Conservation (phyloP, 345 rosid genomes). For the Erucastrum elatum region DNA sequence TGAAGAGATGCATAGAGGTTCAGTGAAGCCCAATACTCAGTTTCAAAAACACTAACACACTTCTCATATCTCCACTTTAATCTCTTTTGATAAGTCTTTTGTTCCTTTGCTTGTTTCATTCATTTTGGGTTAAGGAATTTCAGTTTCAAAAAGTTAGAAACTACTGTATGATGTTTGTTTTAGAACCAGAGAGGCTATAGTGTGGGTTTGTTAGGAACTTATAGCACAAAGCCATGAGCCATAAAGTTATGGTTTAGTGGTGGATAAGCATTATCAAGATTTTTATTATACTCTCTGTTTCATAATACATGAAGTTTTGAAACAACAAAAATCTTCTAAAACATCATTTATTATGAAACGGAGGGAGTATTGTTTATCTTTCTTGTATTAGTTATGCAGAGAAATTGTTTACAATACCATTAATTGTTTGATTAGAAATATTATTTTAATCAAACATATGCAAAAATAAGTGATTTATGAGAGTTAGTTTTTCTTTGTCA, state of each 20-base stretch:
- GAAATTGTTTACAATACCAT: too few species aligned
- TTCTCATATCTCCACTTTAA: not conserved
- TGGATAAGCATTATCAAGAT: not conserved
- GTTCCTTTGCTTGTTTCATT: not conserved
- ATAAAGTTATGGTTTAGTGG: constrained; percentile 19
- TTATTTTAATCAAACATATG: too few species aligned
- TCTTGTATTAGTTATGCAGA: too few species aligned
- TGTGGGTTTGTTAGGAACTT: not conserved
- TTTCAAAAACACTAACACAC: not conserved
- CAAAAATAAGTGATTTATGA: too few species aligned
- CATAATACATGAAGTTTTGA: too few species aligned
- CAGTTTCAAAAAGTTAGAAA: constrained; percentile 1
- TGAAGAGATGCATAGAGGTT: constrained; percentile 40
- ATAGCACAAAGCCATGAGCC: constrained; percentile 7
- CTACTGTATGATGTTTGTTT: constrained; percentile 7
- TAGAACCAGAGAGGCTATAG: constrained; percentile 27
- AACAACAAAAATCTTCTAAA: too few species aligned
- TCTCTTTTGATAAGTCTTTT: constrained; percentile 2
- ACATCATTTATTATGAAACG: too few species aligned
- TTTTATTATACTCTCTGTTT: too few species aligned
- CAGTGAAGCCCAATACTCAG: constrained; percentile 25
- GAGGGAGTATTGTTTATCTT: too few species aligned
- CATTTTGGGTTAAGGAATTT: constrained; percentile 3
- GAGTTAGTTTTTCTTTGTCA: too few species aligned
- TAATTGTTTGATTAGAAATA: too few species aligned